Conservation (phyloP, 1,284 basidiomycete genomes). For the Moniliophthora roreri region DNA sequence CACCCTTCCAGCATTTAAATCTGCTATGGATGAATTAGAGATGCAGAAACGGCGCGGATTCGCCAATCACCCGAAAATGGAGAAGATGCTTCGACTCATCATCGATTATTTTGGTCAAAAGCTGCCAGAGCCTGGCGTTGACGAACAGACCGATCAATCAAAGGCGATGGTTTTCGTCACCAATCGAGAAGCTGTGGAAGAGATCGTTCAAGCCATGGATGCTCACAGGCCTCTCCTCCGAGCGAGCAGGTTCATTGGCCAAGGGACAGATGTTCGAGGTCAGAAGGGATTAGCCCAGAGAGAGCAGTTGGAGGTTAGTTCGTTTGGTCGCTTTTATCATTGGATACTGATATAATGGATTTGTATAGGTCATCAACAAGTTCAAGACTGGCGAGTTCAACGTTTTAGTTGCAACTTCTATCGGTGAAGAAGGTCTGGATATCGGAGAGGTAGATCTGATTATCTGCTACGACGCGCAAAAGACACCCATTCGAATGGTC, state of each 20-base stretch:
- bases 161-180: constrained; percentile 97
- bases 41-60: constrained; percentile 52
- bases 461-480: constrained; percentile 95
- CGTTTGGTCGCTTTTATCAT: constrained; percentile 6
- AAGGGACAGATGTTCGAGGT: constrained; percentile 83
- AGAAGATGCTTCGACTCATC: constrained; percentile 73
- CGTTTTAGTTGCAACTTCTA: constrained; percentile 93
- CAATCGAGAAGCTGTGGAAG: constrained; percentile 86
- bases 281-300: constrained; percentile 90
- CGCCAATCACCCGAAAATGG: constrained; percentile 90
- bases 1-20: constrained; percentile 59
- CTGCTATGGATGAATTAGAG: constrained; percentile 66
- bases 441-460: constrained; percentile 99
- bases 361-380: constrained; percentile 70
- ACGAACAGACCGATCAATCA: constrained; percentile 47
- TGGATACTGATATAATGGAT: constrained; percentile 8
- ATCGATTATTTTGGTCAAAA: constrained; percentile 78
- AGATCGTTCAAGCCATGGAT: constrained; percentile 82
- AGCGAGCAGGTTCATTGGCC: constrained; percentile 88
- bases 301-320: constrained; percentile 81
- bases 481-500: constrained; percentile 96
- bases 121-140: constrained; percentile 48
- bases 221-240: constrained; percentile 73
- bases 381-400: constrained; percentile 92
- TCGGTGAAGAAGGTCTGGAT: constrained; percentile 99